Evolutionary conservation across 2,329 filamentous ascomycete genomes (phyloP), one percentile per base, ranked within the genome.

Genomic region (Neopestalotiopsis rosae): DNA sequence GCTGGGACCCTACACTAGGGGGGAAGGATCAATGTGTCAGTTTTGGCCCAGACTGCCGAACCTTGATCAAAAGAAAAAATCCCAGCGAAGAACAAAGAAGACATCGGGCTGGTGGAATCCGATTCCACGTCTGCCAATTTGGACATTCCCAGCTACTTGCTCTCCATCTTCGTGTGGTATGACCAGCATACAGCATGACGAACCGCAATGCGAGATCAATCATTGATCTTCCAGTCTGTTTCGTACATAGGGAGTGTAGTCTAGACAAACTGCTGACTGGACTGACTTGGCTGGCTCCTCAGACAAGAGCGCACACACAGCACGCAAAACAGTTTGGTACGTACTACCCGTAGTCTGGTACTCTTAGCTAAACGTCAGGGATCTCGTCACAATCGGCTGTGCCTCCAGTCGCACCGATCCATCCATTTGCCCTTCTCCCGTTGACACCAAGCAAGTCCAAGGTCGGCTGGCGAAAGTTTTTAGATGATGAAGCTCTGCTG

Each of bases 1-100:
- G 34, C 32, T 61, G 59, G 28, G 13, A 61, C 59, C 59, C 59
- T 61, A 52, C 45, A 52, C 45, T 52, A 52, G 45, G 45, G 45
- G 45, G 59, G 59, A 61, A 61, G 59, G 59, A 61, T 61, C 59
- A 61, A 61, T 61, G 59, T 61, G 59, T 61, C 59, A 61, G 30
- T 61, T 52, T 52, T 61, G 34, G 59, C 59, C 59, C 59, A 61
- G 59, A 61, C 59, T 61, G 59, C 59, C 59, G 59, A 61, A 61
- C 30, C 59, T 34, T 61, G 28, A 38, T 59, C 57, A 24, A 20
- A 59, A 59, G 17, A 59, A 52, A n/a, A 52, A 45, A 13, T 28
- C 10, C 45, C 45, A 52, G 45, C n/a, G 45, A 20, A 52, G n/a
- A 17, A 52, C 14, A 17, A 52, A 52, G 45, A 52, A 52, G 45